phyloP scores from a whole-genome alignment of 1,139 yeast species.

The Suhomyces kunorum region DNA sequence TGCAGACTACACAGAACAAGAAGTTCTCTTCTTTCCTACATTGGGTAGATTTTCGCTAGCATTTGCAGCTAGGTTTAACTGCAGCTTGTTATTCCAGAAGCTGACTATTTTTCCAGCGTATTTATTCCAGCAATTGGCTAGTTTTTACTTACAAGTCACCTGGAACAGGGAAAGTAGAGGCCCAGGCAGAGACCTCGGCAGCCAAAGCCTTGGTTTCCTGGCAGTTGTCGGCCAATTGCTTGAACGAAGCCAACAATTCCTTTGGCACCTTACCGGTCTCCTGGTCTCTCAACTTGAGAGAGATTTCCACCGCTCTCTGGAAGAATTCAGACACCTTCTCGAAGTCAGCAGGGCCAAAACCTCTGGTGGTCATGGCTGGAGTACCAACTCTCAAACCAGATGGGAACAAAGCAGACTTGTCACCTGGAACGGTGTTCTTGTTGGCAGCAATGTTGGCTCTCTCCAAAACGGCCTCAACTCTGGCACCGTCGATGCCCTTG shows the following conservation, averaged over 20 bases:
- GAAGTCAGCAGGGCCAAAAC: conserved; percentile 78
- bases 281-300: conserved; percentile 57
- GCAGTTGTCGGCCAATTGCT: conserved; percentile 60
- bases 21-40: no score
- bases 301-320: conserved; percentile 71
- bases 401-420: conserved; percentile 91
- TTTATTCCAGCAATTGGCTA: no score
- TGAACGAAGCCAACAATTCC: conserved; percentile 65
- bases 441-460: conserved; percentile 90
- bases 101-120: no score
- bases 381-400: conserved; percentile 96
- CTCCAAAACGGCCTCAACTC: conserved; percentile 90
- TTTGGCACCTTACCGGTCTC: conserved; percentile 63
- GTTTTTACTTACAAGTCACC: conserved; percentile 52
- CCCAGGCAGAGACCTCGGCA: conserved; percentile 67
- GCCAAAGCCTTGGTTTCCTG: conserved; percentile 60
- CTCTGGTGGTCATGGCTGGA: conserved; percentile 98
- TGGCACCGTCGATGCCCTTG: conserved; percentile 90
- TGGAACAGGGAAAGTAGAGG: conserved; percentile 71
- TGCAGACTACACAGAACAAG: no score
- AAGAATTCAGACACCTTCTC: conserved; percentile 75
- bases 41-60: no score
- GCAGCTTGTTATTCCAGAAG: no score
- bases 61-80: no score
- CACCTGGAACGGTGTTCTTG: conserved; percentile 96